These are phyloP conservation scores for Inga oerstediana DNA, from an alignment of 306 rosid genomes.

Conservation along the genomic window DNA sequence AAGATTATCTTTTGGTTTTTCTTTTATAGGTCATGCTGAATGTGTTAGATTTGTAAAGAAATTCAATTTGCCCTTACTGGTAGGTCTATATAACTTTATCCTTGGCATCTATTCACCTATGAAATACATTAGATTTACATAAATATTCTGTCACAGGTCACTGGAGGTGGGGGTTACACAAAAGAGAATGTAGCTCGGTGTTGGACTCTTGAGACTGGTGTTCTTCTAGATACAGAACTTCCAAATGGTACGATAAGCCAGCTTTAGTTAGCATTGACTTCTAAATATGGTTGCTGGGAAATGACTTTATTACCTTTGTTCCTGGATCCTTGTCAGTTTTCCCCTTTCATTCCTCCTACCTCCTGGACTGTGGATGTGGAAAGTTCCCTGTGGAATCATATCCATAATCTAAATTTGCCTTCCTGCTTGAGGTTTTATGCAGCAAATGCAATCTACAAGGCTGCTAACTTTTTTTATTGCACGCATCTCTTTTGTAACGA, in stretches of 20 bases:
- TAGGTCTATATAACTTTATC: conserved; percentile 41
- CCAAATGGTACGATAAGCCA: conserved; percentile 69
- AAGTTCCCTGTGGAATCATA: too few relatives aligned
- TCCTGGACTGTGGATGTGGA: too few relatives aligned
- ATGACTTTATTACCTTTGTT: background rate
- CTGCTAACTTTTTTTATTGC: too few relatives aligned
- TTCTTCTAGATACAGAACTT: conserved; percentile 91
- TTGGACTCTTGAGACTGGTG: conserved; percentile 97
- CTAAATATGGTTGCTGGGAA: conserved; percentile 5
- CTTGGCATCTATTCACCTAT: conserved; percentile 24
- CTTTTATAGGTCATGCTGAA: conserved; percentile 84
- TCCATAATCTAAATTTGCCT: too few relatives aligned
- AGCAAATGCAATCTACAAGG: too few relatives aligned
- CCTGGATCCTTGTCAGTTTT: background rate
- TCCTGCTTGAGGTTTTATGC: too few relatives aligned
- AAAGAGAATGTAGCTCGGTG: conserved; percentile 99
- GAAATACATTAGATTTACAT: conserved; percentile 29
- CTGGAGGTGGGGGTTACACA: conserved; percentile 99
- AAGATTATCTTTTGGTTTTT: conserved; percentile 33
- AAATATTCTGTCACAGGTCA: conserved; percentile 61
- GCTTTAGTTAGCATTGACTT: background rate
- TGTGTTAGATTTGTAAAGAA: conserved; percentile 94
- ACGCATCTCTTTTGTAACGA: too few relatives aligned
- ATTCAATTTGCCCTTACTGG: conserved; percentile 94
- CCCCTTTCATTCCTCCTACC: background rate